phyloP scores from a whole-genome alignment of 805 yeast genomes.

The Saturnispora mendoncae region DNA sequence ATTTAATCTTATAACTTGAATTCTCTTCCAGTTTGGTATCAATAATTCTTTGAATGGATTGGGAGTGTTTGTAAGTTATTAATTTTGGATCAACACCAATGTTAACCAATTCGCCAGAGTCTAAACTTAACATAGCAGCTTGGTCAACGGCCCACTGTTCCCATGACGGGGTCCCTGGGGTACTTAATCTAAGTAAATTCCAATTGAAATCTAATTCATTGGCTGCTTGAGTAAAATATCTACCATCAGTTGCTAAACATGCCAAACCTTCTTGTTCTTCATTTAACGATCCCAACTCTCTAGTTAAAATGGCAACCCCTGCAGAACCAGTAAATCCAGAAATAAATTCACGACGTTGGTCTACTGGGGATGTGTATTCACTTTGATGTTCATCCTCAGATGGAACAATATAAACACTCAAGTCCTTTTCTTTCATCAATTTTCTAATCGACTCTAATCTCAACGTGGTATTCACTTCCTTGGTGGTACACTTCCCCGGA shows the following conservation, averaged over 20 bases:
- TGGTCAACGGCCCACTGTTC: conserved; percentile 48
- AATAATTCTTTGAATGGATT: conserved; percentile 28
- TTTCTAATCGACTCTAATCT: conserved; percentile 54
- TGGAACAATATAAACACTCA: conserved; percentile 62
- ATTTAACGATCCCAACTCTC: conserved; percentile 44
- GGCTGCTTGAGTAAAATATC: conserved; percentile 51
- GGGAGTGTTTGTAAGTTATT: conserved; percentile 31
- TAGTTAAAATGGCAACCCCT: conserved; percentile 49
- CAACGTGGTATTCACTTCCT: conserved; percentile 45
- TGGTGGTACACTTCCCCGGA: conserved; percentile 9
- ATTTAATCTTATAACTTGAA: conserved; percentile 30
- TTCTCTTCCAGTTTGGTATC: conserved; percentile 21
- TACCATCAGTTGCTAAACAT: conserved; percentile 50
- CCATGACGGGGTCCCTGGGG: conserved; percentile 44
- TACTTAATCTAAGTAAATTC: conserved; percentile 46
- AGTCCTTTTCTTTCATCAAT: conserved; percentile 47
- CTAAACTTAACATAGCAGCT: conserved; percentile 41
- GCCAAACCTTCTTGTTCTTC: conserved; percentile 46
- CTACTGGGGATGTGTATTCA: conserved; percentile 47
- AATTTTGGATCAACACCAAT: conserved; percentile 44
- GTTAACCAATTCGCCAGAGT: conserved; percentile 30
- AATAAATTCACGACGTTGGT: conserved; percentile 48
- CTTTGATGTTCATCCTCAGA: conserved; percentile 58
- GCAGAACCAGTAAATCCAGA: conserved; percentile 56
- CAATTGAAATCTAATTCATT: conserved; percentile 55